Evolutionary conservation across 331 rosid species (phyloP), one percentile per base, ranked within the genome.

Genomic region (Dryas integrifolia): DNA sequence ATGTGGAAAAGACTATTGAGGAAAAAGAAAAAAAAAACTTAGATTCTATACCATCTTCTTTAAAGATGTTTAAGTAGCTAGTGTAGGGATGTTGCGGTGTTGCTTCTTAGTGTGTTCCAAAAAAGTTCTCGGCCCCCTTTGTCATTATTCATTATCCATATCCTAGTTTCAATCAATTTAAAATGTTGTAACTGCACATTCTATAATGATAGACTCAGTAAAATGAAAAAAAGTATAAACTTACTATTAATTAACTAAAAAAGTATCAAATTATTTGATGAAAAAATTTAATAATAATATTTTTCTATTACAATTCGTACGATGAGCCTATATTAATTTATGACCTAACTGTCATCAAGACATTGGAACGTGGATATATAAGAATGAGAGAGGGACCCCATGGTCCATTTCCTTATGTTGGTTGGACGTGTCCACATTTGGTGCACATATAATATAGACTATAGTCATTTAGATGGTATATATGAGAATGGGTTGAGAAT

Each of bases 21-120:
- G 2, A 26, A 26, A 26, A 26, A 26, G 30, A 26, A 26, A 26
- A 26, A 26, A 26, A 26, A 26, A 26, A 1, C 30, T 60, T 14
- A 38, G 5, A 13, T 13, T 59, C 65, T 35, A 6, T 11, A 58
- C 13, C 59, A 3, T 58, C 41, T 58, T 26, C 63, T 11, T 26
- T 60, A 60, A 38, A 35, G 46, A 60, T 60, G n/a, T 58, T 58
- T 58, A 58, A 58, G 40, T 4, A 26, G 30, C 30, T 26, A 26
- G 30, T 26, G 12, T 3, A 57, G 35, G 61, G 9, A 50, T 50
- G 55, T 35, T n/a, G 48, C 18, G 67, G 46, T 48, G 47, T 69
- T 76, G 63, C 74, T 58, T 76, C 80, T 41, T 30, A 35, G 75
- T 68, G 59, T 68, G 63, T 68, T 76, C 24, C 14, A 39, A 39